Evolutionary conservation across 176 grass and related monocot genomes (phyloP), one percentile per base, ranked within the genome.

Genomic region (Oryza glaberrima): DNA sequence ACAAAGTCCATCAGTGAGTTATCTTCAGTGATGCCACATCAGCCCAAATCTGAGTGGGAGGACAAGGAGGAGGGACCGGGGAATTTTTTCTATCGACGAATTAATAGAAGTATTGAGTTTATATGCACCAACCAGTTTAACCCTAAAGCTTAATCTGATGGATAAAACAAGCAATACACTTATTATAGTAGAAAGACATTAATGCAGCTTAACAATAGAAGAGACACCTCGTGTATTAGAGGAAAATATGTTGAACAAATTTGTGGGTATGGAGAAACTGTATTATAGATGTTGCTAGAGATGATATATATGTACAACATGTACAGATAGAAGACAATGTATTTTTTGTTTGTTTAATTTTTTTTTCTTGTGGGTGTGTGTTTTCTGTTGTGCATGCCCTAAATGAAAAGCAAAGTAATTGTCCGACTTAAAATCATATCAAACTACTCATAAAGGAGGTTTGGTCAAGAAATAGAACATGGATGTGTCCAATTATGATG

Each of bases 361-460:
- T 6, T 6, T 38, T 38, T 38, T 28, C 26, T 28, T 28, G 36
- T 3, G 4, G 3, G 36, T 20, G n/a, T 9, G 15, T 20, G 1
- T 61, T 61, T 22, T 3, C n/a, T 22, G 7, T 61, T 22, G 19
- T 61, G 3, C 20, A 22, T 61, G 20, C 20, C 7, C 2, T 0
- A 61, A 61, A 22, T 71, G 11, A 11, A 49, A 38, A 69, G 1
- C 2, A 3, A 82, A 48, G 49, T 61, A 66, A 69, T 5, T 76
- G 41, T 3, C 38, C 9, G 44, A 32, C 47, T n/a, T 56, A 10
- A 44, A 44, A n/a, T 8, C 32, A 43, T 7, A 74, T 7, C 75
- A 49, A 38, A 69, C 26, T 81, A 34, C 11, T 56, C 63, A 34
- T 9, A 78, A 49, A 88, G 28, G 46, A 56, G 64, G 54, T 83